These are phyloP conservation scores for Gynochthodes officinalis DNA, from an alignment of 257 asterid genomes.

Conservation along the genomic window DNA sequence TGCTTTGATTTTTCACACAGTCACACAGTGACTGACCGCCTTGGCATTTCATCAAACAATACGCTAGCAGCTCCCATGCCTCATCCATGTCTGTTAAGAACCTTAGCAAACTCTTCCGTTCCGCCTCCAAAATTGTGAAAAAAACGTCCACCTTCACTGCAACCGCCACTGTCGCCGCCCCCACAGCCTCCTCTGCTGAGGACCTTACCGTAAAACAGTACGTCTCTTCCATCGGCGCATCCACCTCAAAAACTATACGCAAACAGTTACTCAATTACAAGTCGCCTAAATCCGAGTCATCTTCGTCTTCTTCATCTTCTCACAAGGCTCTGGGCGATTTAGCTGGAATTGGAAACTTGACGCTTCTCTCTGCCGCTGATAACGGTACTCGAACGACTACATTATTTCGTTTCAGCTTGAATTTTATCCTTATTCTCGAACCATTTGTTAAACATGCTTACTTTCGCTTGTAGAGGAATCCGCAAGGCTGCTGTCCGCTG, in stretches of 20 bases:
- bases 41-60: conserved; percentile 12
- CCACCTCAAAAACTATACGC: conserved; percentile 20
- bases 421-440: background rate
- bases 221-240: conserved; percentile 34
- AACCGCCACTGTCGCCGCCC: conserved; percentile 18
- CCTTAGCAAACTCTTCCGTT: conserved; percentile 45
- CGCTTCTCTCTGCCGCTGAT: conserved; percentile 28
- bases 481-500: conserved; percentile 32
- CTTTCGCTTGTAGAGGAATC: conserved; percentile 38
- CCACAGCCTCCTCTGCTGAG: conserved; percentile 29
- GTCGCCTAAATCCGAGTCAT: conserved; percentile 6
- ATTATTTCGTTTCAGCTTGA: conserved; percentile 3
- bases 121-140: conserved; percentile 30
- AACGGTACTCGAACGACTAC: conserved; percentile 32
- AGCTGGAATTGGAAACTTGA: conserved; percentile 31
- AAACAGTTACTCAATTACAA: conserved; percentile 22
- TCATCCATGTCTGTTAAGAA: conserved; percentile 44
- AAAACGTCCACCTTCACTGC: conserved; percentile 6
- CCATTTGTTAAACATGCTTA: background rate
- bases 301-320: conserved; percentile 9
- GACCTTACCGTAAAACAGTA: conserved; percentile 40
- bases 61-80: background rate
- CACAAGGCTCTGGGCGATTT: conserved; percentile 28
- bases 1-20: background rate
- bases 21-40: background rate